Percentiles rank a stretch among this genome's conserved stretches.
These are phyloP conservation scores for Aspergillus carlsbadensis DNA, from an alignment of 495 filamentous ascomycete species.

Conservation along the genomic window DNA sequence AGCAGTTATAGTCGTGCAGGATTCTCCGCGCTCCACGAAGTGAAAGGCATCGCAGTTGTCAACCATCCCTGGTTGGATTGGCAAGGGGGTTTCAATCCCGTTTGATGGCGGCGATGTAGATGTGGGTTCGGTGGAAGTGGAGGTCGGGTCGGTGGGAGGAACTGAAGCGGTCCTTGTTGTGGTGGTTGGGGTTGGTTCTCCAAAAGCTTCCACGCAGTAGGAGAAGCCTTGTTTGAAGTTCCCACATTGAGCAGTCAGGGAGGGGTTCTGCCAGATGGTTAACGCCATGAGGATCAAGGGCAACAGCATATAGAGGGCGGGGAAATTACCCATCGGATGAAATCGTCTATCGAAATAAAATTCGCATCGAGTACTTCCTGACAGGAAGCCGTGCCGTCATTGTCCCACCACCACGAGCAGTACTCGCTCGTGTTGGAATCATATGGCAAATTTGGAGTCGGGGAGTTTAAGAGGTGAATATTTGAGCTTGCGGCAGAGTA, in stretches of 20 bases:
- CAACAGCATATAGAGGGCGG: background rate
- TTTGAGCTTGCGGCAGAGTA: too few relatives aligned
- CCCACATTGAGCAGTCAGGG: constrained; percentile 14
- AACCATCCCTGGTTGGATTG: background rate
- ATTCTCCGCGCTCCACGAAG: constrained; percentile 3
- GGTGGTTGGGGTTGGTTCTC: constrained; percentile 11
- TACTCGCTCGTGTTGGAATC: constrained; percentile 2
- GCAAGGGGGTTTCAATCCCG: background rate
- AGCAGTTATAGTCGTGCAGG: background rate
- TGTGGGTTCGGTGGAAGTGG: background rate
- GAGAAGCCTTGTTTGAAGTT: constrained; percentile 11
- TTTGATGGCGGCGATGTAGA: background rate
- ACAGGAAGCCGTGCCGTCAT: constrained; percentile 4
- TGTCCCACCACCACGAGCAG: constrained; percentile 9
- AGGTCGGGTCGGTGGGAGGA: background rate
- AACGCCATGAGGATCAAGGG: too few relatives aligned
- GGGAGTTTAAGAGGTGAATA: too few relatives aligned
- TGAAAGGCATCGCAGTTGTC: constrained; percentile 6
- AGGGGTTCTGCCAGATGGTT: constrained; percentile 17
- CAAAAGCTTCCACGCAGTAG: constrained; percentile 25
- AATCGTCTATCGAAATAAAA: background rate
- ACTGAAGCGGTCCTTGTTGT: constrained; percentile 1
- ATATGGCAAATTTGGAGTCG: constrained; percentile 1
- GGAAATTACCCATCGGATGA: constrained; percentile 3
- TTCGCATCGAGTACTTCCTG: background rate